phyloP scores from a whole-genome alignment of 495 filamentous ascomycete species.

The Durotheca rogersii region DNA sequence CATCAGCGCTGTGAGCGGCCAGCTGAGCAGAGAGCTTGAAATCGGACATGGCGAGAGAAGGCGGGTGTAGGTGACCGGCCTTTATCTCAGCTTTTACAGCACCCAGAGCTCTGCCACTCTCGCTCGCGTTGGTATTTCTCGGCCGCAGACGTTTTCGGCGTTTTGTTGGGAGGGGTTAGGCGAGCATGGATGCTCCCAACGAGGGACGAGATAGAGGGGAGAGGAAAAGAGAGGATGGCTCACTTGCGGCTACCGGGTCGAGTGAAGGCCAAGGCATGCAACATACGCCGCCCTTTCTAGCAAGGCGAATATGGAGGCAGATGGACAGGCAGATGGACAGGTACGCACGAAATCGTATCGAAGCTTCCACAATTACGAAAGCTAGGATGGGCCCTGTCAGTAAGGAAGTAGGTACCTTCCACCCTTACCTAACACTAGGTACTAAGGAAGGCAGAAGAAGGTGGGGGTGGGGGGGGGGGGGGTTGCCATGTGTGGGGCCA shows the following conservation, averaged over 20 bases:
- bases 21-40: slow-evolving; percentile 85
- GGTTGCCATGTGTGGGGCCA: no score
- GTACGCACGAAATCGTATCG: no score
- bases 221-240: not conserved
- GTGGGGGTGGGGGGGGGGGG: not conserved
- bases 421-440: no score
- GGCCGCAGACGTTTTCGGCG: not conserved
- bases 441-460: not conserved
- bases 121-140: not conserved
- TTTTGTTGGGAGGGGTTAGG: not conserved
- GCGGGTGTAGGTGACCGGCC: not conserved
- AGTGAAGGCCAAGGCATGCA: no score
- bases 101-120: no score
- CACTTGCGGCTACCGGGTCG: no score
- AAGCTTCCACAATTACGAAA: no score
- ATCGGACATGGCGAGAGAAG: slow-evolving; percentile 43
- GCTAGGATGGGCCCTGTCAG: no score
- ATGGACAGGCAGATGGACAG: no score
- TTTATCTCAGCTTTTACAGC: no score
- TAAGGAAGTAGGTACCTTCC: not conserved
- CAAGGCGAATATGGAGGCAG: no score
- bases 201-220: not conserved
- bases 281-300: no score
- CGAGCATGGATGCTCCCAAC: not conserved
- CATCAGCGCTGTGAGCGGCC: slow-evolving; percentile 79